A percentile compares a stretch with the other conserved stretches of the same genome.
Evolutionary conservation across 306 rosid genomes (phyloP).

Genomic region (Bauhinia variegata): DNA sequence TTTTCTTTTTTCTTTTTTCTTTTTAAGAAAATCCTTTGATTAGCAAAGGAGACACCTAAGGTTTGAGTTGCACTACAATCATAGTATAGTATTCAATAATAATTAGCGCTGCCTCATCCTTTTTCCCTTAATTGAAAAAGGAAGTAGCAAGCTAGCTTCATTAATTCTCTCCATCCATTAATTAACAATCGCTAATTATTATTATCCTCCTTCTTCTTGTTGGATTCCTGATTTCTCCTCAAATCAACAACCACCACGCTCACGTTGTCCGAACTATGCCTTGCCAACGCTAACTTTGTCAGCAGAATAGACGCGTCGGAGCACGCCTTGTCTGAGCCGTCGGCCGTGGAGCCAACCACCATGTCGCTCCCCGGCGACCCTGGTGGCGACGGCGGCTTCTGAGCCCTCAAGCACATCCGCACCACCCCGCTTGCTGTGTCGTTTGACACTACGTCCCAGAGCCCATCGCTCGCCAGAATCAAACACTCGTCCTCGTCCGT

Average conservation of each 20-base stretch:
- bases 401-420: slow-evolving; percentile 64
- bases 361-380: slow-evolving; percentile 34
- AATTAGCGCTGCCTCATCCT: not conserved
- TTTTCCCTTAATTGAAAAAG: too few species aligned
- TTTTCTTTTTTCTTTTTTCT: too few species aligned
- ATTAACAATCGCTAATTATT: not conserved
- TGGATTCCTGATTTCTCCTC: slow-evolving; percentile 43
- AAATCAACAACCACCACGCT: slow-evolving; percentile 86
- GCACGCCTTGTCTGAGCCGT: slow-evolving; percentile 66
- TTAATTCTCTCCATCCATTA: not conserved
- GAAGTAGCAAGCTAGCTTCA: too few species aligned
- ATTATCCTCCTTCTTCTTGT: not conserved
- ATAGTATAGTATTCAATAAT: slow-evolving; percentile 25
- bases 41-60: too few species aligned
- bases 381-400: slow-evolving; percentile 32
- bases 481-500: slow-evolving; percentile 75
- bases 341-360: slow-evolving; percentile 27
- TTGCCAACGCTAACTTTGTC: slow-evolving; percentile 87
- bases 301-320: slow-evolving; percentile 79
- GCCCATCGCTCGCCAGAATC: slow-evolving; percentile 82
- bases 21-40: not conserved
- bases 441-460: slow-evolving; percentile 92
- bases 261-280: slow-evolving; percentile 84
- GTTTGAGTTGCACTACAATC: too few species aligned
- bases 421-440: slow-evolving; percentile 82